Percentiles rank a stretch among this genome's conserved stretches.
Conservation (phyloP, 2,329 filamentous ascomycete genomes). For the Alternaria solani region DNA sequence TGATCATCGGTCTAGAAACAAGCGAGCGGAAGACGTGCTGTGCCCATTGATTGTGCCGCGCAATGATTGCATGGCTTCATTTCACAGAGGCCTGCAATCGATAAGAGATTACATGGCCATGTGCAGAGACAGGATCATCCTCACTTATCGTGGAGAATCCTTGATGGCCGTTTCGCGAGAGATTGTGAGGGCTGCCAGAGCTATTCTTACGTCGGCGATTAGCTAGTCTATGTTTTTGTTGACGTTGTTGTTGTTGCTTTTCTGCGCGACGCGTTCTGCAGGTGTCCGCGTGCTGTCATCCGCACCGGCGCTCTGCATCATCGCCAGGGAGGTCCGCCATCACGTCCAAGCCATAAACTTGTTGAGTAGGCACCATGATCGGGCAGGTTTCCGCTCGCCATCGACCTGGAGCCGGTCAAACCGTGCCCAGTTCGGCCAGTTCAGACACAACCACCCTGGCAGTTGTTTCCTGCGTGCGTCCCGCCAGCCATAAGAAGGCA, state of each 20-base stretch:
- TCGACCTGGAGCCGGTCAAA: neutral
- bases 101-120: constrained; percentile 12
- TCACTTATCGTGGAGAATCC: neutral
- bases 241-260: constrained; percentile 3
- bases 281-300: constrained; percentile 7
- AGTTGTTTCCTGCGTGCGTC: neutral
- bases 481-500: constrained; percentile 9
- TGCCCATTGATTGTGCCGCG: constrained; percentile 17
- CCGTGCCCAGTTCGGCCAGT: constrained; percentile 1
- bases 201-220: constrained; percentile 4
- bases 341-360: constrained; percentile 1
- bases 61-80: constrained; percentile 23
- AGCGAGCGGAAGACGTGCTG: constrained; percentile 22
- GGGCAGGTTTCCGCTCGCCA: constrained; percentile 4
- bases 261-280: constrained; percentile 10
- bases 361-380: constrained; percentile 2
- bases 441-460: constrained; percentile 14
- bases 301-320: constrained; percentile 5
- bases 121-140: constrained; percentile 4
- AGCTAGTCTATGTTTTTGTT: neutral
- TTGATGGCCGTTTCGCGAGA: neutral
- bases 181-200: constrained; percentile 1
- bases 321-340: constrained; percentile 4
- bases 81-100: constrained; percentile 18
- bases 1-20: constrained; percentile 41